Base-by-base conservation (phyloP, 2,329 filamentous ascomycete species). In the Diaporthe batatas region DNA sequence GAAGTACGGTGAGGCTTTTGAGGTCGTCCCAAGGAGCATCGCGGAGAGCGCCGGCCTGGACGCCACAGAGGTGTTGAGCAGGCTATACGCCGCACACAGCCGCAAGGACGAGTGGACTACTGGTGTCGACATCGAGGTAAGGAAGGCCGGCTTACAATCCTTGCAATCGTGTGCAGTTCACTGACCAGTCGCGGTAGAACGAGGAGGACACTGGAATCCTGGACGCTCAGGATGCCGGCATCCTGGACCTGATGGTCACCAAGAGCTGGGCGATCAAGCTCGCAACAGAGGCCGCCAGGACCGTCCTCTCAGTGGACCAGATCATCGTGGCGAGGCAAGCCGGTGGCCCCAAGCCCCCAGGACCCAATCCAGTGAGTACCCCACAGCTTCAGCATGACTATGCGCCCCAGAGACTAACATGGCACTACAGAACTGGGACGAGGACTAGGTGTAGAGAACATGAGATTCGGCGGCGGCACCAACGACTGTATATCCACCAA, bases 301-400 rank as follows among this genome's bases (percentile, higher is more conserved):
- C 96, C 62, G 93, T 99, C 39, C 87, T 99, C 76, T 97, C 95
- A 62, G 96, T 99, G 51, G 96, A 99, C 84, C 97, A 99, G 86
- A 99, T 99, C 81, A 99, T 99, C 81, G 96, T 99, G 72, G 95
- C 97, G 75, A 91, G 96, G 85, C 96, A 98, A 86, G 96, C 97
- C 62, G 96, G 96, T 80, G 96, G 96, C 49, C 96, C 97, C 29
- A 99, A 99, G 89, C 96, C 96, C 72, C 96, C 96, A 39, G 95
- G 93, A 59, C 96, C 95, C 77, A 98, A 98, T 85, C 93, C 95
- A 58, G 86, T 88, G 80, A 80, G 86, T 83, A 55, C 10, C 21
- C 4, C n/a, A 42, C 29, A 6, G 7, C 16, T 49, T 39, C 34
- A 49, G 11, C 39, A 11, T 51, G 67, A 32, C 32, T 2, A 29